These are phyloP conservation scores for Beta lomatogona DNA, from an alignment of 179 eudicot genomes.

Conservation along the genomic window DNA sequence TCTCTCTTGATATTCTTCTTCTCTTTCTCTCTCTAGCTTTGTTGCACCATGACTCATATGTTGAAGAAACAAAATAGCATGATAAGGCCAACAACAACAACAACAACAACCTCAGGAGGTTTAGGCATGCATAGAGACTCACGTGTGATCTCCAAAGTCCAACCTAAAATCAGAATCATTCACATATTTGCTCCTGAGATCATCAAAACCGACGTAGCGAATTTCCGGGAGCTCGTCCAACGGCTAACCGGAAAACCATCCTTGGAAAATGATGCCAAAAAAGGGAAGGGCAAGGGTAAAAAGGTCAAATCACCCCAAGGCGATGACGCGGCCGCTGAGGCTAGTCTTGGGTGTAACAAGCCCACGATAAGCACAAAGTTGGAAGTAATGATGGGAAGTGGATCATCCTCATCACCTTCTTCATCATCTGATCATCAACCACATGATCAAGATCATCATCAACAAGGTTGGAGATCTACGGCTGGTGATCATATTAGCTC, in stretches of 20 bases:
- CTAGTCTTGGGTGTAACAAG: conserved; percentile 1
- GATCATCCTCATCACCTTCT: conserved; percentile 30
- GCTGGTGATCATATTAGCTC: conserved; percentile 14
- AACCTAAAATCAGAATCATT: conserved; percentile 75
- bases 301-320: conserved; percentile 10
- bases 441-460: background rate
- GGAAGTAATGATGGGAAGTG: conserved; percentile 25
- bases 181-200: conserved; percentile 84
- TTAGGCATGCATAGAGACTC: conserved; percentile 58
- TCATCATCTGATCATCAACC: conserved; percentile 26
- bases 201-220: conserved; percentile 71
- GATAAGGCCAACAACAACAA: conserved; percentile 15
- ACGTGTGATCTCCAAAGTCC: conserved; percentile 52
- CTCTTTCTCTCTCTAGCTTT: background rate
- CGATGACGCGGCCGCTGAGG: background rate
- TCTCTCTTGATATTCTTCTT: too few species aligned
- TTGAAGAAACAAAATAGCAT: conserved; percentile 25
- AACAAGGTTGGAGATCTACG: conserved; percentile 39
- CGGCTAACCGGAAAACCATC: conserved; percentile 78
- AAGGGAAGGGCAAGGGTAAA: conserved; percentile 6
- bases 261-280: background rate
- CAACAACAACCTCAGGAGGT: conserved; percentile 27
- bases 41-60: conserved; percentile 30
- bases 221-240: conserved; percentile 79
- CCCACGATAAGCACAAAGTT: conserved; percentile 25